Conservation (phyloP, 2,329 filamentous ascomycete genomes). For the Cordyceps tenuipes region DNA sequence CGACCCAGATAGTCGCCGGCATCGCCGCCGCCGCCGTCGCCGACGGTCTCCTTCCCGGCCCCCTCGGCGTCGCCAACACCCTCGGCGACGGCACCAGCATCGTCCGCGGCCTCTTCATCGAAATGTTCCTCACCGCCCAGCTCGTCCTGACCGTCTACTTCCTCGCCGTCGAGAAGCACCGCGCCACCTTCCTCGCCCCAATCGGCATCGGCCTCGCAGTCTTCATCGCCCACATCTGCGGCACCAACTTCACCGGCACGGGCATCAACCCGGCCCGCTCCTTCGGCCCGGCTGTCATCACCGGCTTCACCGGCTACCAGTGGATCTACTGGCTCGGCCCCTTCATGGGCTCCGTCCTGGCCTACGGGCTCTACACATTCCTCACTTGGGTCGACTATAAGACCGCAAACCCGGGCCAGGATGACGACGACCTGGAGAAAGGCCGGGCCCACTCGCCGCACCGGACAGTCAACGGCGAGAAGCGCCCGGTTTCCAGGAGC, state of each 20-base stretch:
- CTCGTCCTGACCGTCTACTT: slow-evolving; percentile 59
- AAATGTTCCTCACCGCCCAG: slow-evolving; percentile 57
- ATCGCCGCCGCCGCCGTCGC: slow-evolving; percentile 53
- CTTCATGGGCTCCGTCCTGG: slow-evolving; percentile 39
- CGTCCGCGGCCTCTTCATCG: slow-evolving; percentile 55
- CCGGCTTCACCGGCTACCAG: slow-evolving; percentile 36
- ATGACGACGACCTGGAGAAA: slow-evolving; percentile 27
- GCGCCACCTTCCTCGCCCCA: slow-evolving; percentile 61
- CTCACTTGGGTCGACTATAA: slow-evolving; percentile 45
- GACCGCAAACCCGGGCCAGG: slow-evolving; percentile 41
- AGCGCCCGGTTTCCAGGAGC: not conserved
- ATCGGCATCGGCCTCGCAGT: slow-evolving; percentile 63
- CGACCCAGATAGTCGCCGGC: slow-evolving; percentile 49
- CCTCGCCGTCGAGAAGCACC: slow-evolving; percentile 66
- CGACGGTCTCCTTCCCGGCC: slow-evolving; percentile 48
- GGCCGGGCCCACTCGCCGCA: not conserved
- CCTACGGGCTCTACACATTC: slow-evolving; percentile 40
- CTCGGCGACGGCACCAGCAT: slow-evolving; percentile 43
- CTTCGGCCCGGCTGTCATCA: slow-evolving; percentile 39
- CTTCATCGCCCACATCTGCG: slow-evolving; percentile 48
- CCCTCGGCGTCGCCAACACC: slow-evolving; percentile 46
- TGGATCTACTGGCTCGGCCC: slow-evolving; percentile 52
- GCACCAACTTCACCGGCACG: slow-evolving; percentile 39
- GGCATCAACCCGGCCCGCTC: slow-evolving; percentile 44
- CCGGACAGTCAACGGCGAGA: not conserved